A percentile compares a stretch with the other conserved stretches of the same genome.
Evolutionary conservation across 106 monocot species (phyloP).

Genomic region (Iris macrosiphon): DNA sequence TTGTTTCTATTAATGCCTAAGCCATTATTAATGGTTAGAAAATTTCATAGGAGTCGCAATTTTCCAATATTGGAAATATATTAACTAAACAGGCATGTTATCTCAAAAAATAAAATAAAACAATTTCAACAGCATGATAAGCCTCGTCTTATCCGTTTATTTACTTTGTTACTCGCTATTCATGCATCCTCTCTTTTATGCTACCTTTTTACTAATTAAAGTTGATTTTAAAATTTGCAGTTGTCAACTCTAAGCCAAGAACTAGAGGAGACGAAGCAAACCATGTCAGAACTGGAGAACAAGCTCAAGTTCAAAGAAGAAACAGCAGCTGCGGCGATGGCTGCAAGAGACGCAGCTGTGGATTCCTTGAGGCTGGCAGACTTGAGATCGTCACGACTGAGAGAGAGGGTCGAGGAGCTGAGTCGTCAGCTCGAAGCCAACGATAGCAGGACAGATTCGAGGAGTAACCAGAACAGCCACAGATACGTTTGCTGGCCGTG

Average conservation of each 20-base stretch:
- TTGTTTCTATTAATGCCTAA: too few relatives aligned
- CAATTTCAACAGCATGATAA: too few relatives aligned
- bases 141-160: too few relatives aligned
- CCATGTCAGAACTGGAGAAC: slow-evolving; percentile 52
- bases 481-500: slow-evolving; percentile 96
- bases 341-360: slow-evolving; percentile 95
- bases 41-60: too few relatives aligned
- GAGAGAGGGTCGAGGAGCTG: slow-evolving; percentile 87
- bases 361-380: slow-evolving; percentile 76
- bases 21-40: too few relatives aligned
- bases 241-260: slow-evolving; percentile 60
- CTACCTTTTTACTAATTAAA: too few relatives aligned
- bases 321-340: slow-evolving; percentile 82
- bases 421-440: slow-evolving; percentile 64
- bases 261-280: slow-evolving; percentile 68
- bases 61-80: too few relatives aligned
- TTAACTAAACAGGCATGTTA: too few relatives aligned
- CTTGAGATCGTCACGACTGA: slow-evolving; percentile 50
- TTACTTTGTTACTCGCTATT: too few relatives aligned
- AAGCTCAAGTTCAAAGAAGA: slow-evolving; percentile 98
- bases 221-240: too few relatives aligned
- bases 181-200: too few relatives aligned
- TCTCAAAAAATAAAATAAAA: too few relatives aligned
- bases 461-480: slow-evolving; percentile 16
- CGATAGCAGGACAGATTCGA: slow-evolving; percentile 29